phyloP scores from a whole-genome alignment of 495 filamentous ascomycete species.

The Pyrenula massariospora region DNA sequence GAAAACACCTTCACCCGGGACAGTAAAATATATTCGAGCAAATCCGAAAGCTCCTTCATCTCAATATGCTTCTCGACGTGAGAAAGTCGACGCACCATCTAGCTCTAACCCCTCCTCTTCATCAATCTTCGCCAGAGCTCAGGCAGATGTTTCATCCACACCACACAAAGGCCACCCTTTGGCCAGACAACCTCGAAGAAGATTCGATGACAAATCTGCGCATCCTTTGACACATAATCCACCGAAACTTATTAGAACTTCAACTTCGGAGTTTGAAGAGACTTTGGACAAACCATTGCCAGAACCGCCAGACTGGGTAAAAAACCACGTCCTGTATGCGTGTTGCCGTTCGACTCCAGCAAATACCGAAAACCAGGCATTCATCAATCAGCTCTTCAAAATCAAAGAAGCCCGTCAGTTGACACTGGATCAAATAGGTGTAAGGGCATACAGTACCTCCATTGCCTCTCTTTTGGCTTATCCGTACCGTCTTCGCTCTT shows the following conservation, averaged over 20 bases:
- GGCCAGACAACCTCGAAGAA: constrained; percentile 1
- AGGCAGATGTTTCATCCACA: constrained; percentile 28
- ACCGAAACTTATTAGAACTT: constrained; percentile 44
- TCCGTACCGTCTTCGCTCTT: constrained; percentile 44
- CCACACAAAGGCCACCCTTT: constrained; percentile 3
- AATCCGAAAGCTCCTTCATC: not conserved
- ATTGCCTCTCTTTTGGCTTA: constrained; percentile 81
- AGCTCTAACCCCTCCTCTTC: not conserved
- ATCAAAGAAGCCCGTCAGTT: constrained; percentile 62
- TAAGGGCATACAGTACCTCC: constrained; percentile 77
- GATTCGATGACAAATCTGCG: constrained; percentile 10
- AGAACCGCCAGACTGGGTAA: constrained; percentile 59
- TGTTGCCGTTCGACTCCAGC: constrained; percentile 70
- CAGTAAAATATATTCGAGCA: not conserved
- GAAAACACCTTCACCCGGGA: not conserved
- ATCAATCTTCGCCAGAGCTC: constrained; percentile 42
- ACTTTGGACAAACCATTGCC: constrained; percentile 28
- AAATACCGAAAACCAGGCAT: constrained; percentile 59
- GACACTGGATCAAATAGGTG: constrained; percentile 62
- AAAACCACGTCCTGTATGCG: constrained; percentile 53
- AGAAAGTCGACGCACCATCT: not conserved
- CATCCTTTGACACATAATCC: constrained; percentile 12
- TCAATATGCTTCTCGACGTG: not conserved
- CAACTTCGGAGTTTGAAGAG: constrained; percentile 64
- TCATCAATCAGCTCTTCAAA: constrained; percentile 64